These are phyloP conservation scores for Melanomma pulvis-pyrius DNA, from an alignment of 495 filamentous ascomycete species.

Conservation along the genomic window DNA sequence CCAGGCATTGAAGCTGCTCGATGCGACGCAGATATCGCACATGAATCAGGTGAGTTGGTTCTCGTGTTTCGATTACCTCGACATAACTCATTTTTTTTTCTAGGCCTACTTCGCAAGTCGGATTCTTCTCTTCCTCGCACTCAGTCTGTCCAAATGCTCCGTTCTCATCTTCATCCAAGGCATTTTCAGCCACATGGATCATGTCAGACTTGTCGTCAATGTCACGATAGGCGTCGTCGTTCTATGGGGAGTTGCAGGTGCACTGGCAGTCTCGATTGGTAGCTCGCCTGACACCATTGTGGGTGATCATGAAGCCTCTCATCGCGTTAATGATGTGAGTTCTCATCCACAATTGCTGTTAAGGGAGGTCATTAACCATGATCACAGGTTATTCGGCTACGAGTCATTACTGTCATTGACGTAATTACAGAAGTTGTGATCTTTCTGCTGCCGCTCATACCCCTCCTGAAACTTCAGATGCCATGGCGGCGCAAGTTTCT, in stretches of 20 bases:
- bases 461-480: neutral
- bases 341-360: neutral
- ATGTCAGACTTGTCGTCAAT: neutral
- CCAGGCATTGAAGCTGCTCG: neutral
- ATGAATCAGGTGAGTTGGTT: neutral
- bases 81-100: neutral
- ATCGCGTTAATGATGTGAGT: neutral
- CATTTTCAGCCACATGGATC: neutral
- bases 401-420: neutral
- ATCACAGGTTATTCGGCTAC: neutral
- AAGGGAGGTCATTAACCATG: no score
- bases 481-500: neutral
- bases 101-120: constrained; percentile 1
- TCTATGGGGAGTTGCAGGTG: neutral
- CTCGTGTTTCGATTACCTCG: neutral
- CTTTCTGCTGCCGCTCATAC: neutral
- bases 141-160: neutral
- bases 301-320: neutral
- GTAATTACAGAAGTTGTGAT: neutral
- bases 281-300: neutral
- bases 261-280: neutral
- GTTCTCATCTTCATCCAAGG: constrained; percentile 4
- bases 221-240: neutral
- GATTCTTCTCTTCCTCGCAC: constrained; percentile 3
- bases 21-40: neutral